Evolutionary conservation across 805 yeast genomes (phyloP).

Genomic region (Candida mattraensis): DNA sequence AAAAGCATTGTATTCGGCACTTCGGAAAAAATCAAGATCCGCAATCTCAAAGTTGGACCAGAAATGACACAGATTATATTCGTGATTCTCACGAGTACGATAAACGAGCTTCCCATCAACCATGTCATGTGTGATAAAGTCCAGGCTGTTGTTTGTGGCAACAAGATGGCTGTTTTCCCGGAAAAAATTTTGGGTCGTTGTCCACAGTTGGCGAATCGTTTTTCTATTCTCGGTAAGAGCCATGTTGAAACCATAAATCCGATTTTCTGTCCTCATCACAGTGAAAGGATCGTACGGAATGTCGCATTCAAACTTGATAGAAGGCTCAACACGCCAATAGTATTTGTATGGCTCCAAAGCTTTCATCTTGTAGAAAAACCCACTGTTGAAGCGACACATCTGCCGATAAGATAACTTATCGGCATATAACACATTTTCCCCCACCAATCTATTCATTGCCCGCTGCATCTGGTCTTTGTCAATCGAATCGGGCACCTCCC

Average conservation of each 20-base stretch:
- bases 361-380: conserved; percentile 54
- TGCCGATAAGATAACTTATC: conserved; percentile 62
- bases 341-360: conserved; percentile 46
- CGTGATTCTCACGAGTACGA: conserved; percentile 39
- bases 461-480: conserved; percentile 36
- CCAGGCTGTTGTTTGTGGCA: conserved; percentile 40
- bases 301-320: conserved; percentile 49
- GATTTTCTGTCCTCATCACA: conserved; percentile 46
- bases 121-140: conserved; percentile 45
- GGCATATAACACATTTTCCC: conserved; percentile 51
- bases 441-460: conserved; percentile 27
- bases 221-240: conserved; percentile 47
- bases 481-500: conserved; percentile 48
- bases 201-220: conserved; percentile 53
- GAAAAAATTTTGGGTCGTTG: conserved; percentile 43
- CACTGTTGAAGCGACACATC: conserved; percentile 56
- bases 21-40: conserved; percentile 54
- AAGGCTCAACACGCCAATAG: conserved; percentile 63
- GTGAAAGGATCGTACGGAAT: conserved; percentile 48
- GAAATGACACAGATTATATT: conserved; percentile 56
- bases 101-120: conserved; percentile 39
- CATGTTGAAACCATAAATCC: conserved; percentile 50
- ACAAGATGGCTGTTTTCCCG: conserved; percentile 37
- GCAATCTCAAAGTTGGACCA: conserved; percentile 73
- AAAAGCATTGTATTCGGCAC: conserved; percentile 51